Conservation (phyloP, 495 filamentous ascomycete genomes). For the Hyaloscypha bicolor region DNA sequence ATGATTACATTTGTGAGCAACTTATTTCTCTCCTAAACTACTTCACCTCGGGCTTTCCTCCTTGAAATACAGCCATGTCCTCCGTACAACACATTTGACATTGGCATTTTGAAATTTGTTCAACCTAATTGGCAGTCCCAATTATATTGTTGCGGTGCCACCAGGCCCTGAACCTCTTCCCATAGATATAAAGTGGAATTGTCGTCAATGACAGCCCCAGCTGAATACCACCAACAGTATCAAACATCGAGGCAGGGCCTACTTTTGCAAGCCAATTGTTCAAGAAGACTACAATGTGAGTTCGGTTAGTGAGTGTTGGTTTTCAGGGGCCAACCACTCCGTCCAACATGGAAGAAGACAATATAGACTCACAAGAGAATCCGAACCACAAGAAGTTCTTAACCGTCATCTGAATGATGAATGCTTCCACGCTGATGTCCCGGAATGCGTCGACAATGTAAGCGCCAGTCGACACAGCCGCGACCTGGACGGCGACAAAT, state of each 20-base stretch:
- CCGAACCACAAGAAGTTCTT: slow-evolving; percentile 50
- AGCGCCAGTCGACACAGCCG: slow-evolving; percentile 16
- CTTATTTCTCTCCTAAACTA: no score
- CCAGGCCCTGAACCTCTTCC: neutral
- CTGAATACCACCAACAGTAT: slow-evolving; percentile 81
- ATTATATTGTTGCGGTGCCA: neutral
- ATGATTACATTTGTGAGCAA: no score
- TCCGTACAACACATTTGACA: no score
- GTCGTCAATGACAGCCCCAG: slow-evolving; percentile 69
- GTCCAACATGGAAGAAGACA: no score
- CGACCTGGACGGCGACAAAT: slow-evolving; percentile 35
- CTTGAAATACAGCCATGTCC: no score
- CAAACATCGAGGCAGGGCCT: slow-evolving; percentile 73
- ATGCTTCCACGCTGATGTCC: slow-evolving; percentile 44
- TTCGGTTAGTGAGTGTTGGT: no score
- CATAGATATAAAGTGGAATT: slow-evolving; percentile 87
- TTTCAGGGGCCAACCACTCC: no score
- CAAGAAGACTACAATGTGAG: slow-evolving; percentile 42
- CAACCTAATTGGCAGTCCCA: no score
- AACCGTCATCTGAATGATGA: slow-evolving; percentile 42
- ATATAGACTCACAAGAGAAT: slow-evolving; percentile 17
- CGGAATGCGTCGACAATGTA: slow-evolving; percentile 49
- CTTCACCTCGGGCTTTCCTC: no score
- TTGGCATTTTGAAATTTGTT: no score
- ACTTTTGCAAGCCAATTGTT: slow-evolving; percentile 76